phyloP scores from a whole-genome alignment of 192 early-diverging fungal genomes.

The Ambispora gerdemannii region DNA sequence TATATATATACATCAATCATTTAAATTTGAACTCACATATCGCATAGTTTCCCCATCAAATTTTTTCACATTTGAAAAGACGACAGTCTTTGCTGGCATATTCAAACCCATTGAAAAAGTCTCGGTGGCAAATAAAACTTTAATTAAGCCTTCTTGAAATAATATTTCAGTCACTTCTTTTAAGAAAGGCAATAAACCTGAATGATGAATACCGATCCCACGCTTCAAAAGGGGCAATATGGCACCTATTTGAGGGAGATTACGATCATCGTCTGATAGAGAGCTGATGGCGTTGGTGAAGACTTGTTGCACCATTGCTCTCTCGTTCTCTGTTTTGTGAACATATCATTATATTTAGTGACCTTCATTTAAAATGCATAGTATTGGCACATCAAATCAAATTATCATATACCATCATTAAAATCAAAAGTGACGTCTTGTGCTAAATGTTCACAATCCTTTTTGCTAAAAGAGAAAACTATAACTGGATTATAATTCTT shows the following conservation, averaged over 20 bases:
- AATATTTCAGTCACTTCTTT: slow-evolving; percentile 98
- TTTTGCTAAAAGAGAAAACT: slow-evolving; percentile 93
- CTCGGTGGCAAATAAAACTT: slow-evolving; percentile 98
- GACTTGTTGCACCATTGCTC: slow-evolving; percentile 80
- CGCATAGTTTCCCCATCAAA: slow-evolving; percentile 87
- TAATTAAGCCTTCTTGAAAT: slow-evolving; percentile 95
- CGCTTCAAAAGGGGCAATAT: slow-evolving; percentile 86
- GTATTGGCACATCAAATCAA: too few species aligned
- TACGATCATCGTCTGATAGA: slow-evolving; percentile 85
- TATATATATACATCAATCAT: neutral
- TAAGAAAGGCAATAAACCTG: slow-evolving; percentile 90
- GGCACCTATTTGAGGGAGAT: slow-evolving; percentile 89
- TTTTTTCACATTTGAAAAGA: slow-evolving; percentile 90
- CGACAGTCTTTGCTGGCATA: slow-evolving; percentile 99
- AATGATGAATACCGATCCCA: slow-evolving; percentile 97
- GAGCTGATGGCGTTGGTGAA: slow-evolving; percentile 84
- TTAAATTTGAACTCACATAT: slow-evolving; percentile 56
- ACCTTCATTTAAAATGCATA: too few species aligned
- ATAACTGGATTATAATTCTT: slow-evolving; percentile 99
- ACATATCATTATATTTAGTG: too few species aligned
- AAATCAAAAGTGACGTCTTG: slow-evolving; percentile 84
- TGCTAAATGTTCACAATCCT: slow-evolving; percentile 90
- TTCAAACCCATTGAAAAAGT: slow-evolving; percentile 99
- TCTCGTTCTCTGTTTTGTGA: slow-evolving; percentile 40
- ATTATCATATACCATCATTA: slow-evolving; percentile 57